These are phyloP conservation scores for Botrytis sinoallii DNA, from an alignment of 2,329 filamentous ascomycete genomes.

Conservation along the genomic window DNA sequence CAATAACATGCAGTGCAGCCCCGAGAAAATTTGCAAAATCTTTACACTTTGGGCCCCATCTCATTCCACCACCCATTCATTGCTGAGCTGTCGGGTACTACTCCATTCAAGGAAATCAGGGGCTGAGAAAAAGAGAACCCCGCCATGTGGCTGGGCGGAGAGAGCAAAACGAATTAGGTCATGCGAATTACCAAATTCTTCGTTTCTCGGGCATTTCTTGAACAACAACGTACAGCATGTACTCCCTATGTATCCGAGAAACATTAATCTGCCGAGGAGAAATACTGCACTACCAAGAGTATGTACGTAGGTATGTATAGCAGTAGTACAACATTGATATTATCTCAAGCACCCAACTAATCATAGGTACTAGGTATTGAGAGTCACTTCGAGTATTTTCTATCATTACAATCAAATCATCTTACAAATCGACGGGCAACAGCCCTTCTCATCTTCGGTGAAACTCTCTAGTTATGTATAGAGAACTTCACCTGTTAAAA, in stretches of 20 bases:
- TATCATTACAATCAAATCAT: slow-evolving; percentile 2
- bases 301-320: background rate
- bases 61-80: background rate
- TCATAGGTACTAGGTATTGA: background rate
- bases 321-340: background rate
- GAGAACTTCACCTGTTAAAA: background rate
- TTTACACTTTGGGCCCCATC: background rate
- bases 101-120: background rate
- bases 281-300: background rate
- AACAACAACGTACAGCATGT: background rate
- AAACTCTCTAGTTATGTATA: background rate
- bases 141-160: background rate
- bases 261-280: background rate
- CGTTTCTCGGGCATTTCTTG: background rate
- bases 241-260: too few species aligned
- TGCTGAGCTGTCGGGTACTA: background rate
- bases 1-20: background rate
- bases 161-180: background rate
- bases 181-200: background rate
- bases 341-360: background rate
- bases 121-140: background rate
- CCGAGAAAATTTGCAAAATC: slow-evolving; percentile 1
- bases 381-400: background rate
- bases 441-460: background rate
- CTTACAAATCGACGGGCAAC: background rate